Base-by-base conservation (phyloP, 306 rosid species). In the Carpinus fangiana region DNA sequence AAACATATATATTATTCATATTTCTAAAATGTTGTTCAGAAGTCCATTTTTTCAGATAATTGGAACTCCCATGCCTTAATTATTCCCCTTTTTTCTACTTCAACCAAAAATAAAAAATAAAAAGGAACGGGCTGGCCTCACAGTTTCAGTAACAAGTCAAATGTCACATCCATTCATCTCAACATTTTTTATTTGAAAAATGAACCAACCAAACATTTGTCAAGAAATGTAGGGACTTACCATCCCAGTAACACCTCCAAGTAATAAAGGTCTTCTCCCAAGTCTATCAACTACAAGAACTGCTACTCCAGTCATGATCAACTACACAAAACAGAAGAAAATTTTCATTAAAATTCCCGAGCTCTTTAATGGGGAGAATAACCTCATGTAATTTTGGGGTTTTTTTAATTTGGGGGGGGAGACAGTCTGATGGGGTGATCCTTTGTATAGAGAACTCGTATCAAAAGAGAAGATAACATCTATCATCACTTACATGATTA, bases 191-290 rank as follows among this genome's bases (percentile, higher is more conserved):
- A 67, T 36, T 13, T 73, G 13, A 16, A 74, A 82, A 79, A 81
- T 18, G 66, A 65, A 69, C 34, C 20, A 5, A 52, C 62, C 54
- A 41, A 16, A 69, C 13, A 45, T 14, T 5, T 60, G 34, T 43
- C 20, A 80, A 69, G 26, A 76, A 5, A 76, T 74, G 34, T 54
- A 83, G 67, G 79, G 59, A 76, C 93, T 84, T 76, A 95, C 99
- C 73, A 95, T 90, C 82, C 99, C 99, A 70, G 92, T 84, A 83
- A 95, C 97, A 78, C 99, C 99, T 73, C 92, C 92, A 64, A 95
- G 89, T 31, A 95, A 89, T 88, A 93, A 81, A 80, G 99, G 99
- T 72, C 99, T 91, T 90, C 99, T 93, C 76, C 99, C 99, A 50
- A 95, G 75, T 87, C 81, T 93, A 88, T 95, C 99, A 61, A 95